Evolutionary conservation across 2,329 filamentous ascomycete species (phyloP), one percentile per base, ranked within the genome.

Genomic region (Pseudogymnoascus sp.): DNA sequence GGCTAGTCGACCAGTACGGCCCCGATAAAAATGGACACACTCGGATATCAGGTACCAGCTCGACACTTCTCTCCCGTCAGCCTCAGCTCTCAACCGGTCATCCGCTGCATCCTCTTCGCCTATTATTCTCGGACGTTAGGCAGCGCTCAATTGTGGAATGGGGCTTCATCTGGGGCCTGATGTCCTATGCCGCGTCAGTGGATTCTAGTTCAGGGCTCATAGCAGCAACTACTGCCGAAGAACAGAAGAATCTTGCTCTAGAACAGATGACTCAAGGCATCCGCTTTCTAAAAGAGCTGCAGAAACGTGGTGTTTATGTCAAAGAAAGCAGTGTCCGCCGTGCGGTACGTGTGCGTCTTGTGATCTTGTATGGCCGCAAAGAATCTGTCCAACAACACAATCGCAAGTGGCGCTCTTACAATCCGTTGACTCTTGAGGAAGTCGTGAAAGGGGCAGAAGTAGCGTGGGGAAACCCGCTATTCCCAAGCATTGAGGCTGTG

Each of bases 141-240:
- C 81, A 82, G 70, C 73, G 73, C 59, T 77, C 78, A 10, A 75
- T 83, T 40, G 73, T 83, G 11, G 71, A 75, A 53, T 83, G 81
- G 80, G 79, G 80, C 1, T 82, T 83, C 68, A 74, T 71, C 26
- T 65, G 67, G 43, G 64, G 63, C 11, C 61, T 70, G 28, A 16
- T 62, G 24, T 41, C 38, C 22, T 28, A 38, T 33, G 40, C 31
- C 4, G 6, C 56, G 26, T 26, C 41, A 14, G 35, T 43, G 19
- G 22, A 19, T 60, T 35, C 41, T 46, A 65, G 35, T 11, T 46
- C 43, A 26, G 50, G 16, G 16, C 33, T 56, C 28, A 59, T 24
- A 37, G 59, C 33, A 11, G 35, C 38, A 50, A 41, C 31, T 11
- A 22, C 33, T 11, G 16, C 41, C 14, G 37, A 65, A 40, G 41